Evolutionary conservation across 2,329 filamentous ascomycete species (phyloP).

Genomic region (Sordariomycetes sp.): DNA sequence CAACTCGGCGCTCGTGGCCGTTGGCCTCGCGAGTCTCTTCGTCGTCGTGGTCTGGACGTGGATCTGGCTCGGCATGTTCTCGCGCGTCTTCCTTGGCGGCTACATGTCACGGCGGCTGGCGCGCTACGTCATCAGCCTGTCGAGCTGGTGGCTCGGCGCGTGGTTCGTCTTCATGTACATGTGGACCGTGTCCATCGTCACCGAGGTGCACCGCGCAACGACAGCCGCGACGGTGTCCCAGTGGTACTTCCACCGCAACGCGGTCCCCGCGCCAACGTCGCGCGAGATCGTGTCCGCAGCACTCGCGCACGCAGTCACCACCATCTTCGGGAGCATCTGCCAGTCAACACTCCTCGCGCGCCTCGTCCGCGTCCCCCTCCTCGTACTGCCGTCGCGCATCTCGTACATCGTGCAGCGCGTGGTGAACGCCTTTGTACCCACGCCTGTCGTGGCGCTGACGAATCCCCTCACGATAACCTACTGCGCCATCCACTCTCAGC

Average conservation of each 20-base stretch:
- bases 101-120: conserved; percentile 53
- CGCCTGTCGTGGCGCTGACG: conserved; percentile 72
- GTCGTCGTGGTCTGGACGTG: conserved; percentile 82
- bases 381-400: conserved; percentile 64
- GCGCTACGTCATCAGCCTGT: conserved; percentile 68
- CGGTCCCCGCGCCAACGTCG: conserved; percentile 63
- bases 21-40: conserved; percentile 69
- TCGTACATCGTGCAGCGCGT: conserved; percentile 55
- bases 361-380: conserved; percentile 69
- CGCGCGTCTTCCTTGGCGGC: conserved; percentile 85
- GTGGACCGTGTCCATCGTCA: conserved; percentile 82
- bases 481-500: conserved; percentile 82
- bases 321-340: conserved; percentile 85
- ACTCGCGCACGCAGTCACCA: conserved; percentile 66
- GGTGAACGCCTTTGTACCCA: conserved; percentile 70
- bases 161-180: conserved; percentile 92
- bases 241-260: conserved; percentile 96
- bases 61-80: conserved; percentile 95
- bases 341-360: conserved; percentile 73
- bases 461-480: conserved; percentile 90
- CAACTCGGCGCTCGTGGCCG: conserved; percentile 67
- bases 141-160: conserved; percentile 89
- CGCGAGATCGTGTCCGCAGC: conserved; percentile 74
- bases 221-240: conserved; percentile 93
- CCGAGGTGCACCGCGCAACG: conserved; percentile 78